Evolutionary conservation across 768 basidiomycete species (phyloP).

Genomic region (Mycena alexandri): DNA sequence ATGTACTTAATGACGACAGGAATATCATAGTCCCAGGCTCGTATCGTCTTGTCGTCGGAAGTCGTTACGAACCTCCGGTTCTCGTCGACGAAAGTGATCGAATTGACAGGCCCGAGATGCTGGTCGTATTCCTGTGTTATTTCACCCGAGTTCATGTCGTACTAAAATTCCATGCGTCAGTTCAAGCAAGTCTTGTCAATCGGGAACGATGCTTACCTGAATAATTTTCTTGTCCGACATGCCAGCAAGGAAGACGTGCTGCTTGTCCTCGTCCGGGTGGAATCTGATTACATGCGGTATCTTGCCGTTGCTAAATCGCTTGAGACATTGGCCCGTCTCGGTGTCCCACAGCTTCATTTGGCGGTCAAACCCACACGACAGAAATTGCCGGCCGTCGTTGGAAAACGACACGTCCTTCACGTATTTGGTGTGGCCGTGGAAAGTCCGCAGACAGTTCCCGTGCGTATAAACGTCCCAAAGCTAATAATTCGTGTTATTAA

Average conservation of each 20-base stretch:
- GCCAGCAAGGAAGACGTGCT: slow-evolving; percentile 95
- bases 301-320: slow-evolving; percentile 98
- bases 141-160: slow-evolving; percentile 94
- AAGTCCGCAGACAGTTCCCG: slow-evolving; percentile 96
- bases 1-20: slow-evolving; percentile 99
- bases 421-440: slow-evolving; percentile 96
- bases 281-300: slow-evolving; percentile 96
- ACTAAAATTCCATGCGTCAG: slow-evolving; percentile 63
- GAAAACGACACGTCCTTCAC: slow-evolving; percentile 98
- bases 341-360: slow-evolving; percentile 99
- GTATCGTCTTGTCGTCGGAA: slow-evolving; percentile 98
- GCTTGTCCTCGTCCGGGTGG: slow-evolving; percentile 96
- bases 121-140: slow-evolving; percentile 99
- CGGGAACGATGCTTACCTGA: slow-evolving; percentile 68
- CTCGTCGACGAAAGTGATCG: slow-evolving; percentile 98
- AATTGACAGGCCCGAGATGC: slow-evolving; percentile 97
- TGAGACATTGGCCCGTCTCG: slow-evolving; percentile 96
- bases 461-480: slow-evolving; percentile 98
- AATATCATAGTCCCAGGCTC: slow-evolving; percentile 99
- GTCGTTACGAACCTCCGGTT: slow-evolving; percentile 98
- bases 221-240: slow-evolving; percentile 99
- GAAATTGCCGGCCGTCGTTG: slow-evolving; percentile 89
- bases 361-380: slow-evolving; percentile 95
- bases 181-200: slow-evolving; percentile 1
- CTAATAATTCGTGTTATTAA: slow-evolving; percentile 53